Conservation (phyloP, 371 early-diverging fungal species). For the Cokeromyces recurvatus region DNA sequence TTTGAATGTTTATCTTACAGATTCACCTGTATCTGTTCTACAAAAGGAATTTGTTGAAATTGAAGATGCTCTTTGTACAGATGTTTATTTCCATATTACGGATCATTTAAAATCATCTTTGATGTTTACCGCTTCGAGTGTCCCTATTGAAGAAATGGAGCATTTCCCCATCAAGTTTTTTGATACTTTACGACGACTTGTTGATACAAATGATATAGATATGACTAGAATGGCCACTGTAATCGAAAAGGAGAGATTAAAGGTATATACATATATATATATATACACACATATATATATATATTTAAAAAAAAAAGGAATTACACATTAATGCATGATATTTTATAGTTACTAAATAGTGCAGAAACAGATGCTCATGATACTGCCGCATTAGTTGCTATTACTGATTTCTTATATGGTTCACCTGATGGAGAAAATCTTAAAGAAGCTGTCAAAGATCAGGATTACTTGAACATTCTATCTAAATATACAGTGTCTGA, state of each 20-base stretch:
- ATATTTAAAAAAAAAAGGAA: too few species aligned
- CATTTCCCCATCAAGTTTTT: constrained; percentile 45
- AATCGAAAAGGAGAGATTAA: constrained; percentile 55
- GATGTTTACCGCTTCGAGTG: constrained; percentile 50
- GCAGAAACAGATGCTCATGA: constrained; percentile 48
- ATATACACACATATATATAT: too few species aligned
- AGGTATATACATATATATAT: too few species aligned
- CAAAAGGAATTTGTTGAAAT: constrained; percentile 68
- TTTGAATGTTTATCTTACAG: constrained; percentile 52
- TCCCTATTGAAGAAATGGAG: constrained; percentile 62
- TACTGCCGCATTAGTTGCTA: constrained; percentile 40
- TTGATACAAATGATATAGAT: constrained; percentile 56
- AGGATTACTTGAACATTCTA: constrained; percentile 44
- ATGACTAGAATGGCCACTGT: constrained; percentile 60
- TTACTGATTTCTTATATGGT: constrained; percentile 61
- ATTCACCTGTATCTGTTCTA: constrained; percentile 61
- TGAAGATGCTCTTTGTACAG: constrained; percentile 66
- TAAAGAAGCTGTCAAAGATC: constrained; percentile 42
- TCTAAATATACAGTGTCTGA: constrained; percentile 39
- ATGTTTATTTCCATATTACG: constrained; percentile 49
- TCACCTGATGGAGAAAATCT: constrained; percentile 50
- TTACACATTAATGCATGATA: too few species aligned
- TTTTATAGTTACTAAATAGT: constrained; percentile 27
- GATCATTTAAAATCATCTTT: constrained; percentile 56
- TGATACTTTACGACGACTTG: constrained; percentile 38